These are phyloP conservation scores for Mucor saturninus DNA, from an alignment of 371 early-diverging fungal species.

Conservation along the genomic window DNA sequence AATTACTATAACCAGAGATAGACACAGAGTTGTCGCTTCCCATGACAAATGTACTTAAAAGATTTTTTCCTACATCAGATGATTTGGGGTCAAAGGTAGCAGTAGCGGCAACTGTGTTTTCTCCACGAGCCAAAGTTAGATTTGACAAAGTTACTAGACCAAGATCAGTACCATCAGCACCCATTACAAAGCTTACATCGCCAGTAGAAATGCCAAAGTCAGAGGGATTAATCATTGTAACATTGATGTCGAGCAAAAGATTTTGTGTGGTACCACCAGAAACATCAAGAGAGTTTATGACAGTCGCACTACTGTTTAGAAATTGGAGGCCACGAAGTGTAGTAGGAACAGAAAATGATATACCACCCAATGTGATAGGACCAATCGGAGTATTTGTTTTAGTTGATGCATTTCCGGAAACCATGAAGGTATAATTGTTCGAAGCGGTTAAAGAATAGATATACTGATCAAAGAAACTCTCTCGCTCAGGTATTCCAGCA, in stretches of 20 bases:
- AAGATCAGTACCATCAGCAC: slow-evolving; percentile 45
- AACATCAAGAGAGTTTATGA: slow-evolving; percentile 63
- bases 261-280: slow-evolving; percentile 52
- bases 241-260: slow-evolving; percentile 58
- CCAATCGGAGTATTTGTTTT: slow-evolving; percentile 65
- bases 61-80: slow-evolving; percentile 53
- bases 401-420: slow-evolving; percentile 56
- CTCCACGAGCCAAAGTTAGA: slow-evolving; percentile 57
- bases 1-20: slow-evolving; percentile 52
- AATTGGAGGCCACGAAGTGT: slow-evolving; percentile 64
- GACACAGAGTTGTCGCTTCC: slow-evolving; percentile 55
- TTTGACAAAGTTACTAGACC: slow-evolving; percentile 58
- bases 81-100: slow-evolving; percentile 57
- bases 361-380: slow-evolving; percentile 55
- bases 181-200: slow-evolving; percentile 53
- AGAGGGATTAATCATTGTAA: slow-evolving; percentile 65
- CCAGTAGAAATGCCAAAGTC: slow-evolving; percentile 61
- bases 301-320: slow-evolving; percentile 60
- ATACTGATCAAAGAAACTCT: slow-evolving; percentile 53
- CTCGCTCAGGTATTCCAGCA: slow-evolving; percentile 46
- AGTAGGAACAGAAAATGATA: slow-evolving; percentile 61
- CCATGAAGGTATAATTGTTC: slow-evolving; percentile 50
- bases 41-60: slow-evolving; percentile 57
- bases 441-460: slow-evolving; percentile 53
- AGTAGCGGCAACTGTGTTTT: slow-evolving; percentile 50